Percentiles rank a stretch among this genome's conserved stretches.
Conservation (phyloP, 1,284 basidiomycete species). For the Rhodotorula glutinis region DNA sequence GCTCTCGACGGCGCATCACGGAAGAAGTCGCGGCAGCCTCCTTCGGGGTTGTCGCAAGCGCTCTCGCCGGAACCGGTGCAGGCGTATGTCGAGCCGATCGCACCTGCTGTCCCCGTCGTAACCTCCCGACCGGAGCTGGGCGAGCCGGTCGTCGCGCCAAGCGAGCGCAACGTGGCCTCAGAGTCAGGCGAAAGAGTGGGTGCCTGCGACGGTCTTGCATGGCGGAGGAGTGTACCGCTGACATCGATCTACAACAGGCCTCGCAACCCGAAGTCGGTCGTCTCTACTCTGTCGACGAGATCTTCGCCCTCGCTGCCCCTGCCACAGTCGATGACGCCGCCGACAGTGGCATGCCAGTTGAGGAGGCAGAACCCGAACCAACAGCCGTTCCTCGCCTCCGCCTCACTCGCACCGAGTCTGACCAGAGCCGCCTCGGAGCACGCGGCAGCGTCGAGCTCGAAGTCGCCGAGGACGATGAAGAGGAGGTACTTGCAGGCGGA, state of each 20-base stretch:
- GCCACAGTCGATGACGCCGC: background rate
- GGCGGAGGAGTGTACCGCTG: background rate
- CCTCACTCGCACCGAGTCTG: slow-evolving; percentile 32
- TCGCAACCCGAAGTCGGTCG: background rate
- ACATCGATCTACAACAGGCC: background rate
- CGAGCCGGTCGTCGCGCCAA: background rate
- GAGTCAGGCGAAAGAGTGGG: background rate
- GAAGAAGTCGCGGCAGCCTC: slow-evolving; percentile 1
- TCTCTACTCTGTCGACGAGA: slow-evolving; percentile 31
- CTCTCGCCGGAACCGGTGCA: background rate
- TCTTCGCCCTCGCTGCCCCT: slow-evolving; percentile 18
- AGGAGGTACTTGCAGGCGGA: no score
- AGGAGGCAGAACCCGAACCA: background rate
- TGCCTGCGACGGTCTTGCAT: background rate
- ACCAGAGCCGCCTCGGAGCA: slow-evolving; percentile 19
- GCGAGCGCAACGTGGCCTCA: background rate
- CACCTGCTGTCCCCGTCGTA: background rate
- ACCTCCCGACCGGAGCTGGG: background rate
- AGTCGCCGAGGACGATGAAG: background rate
- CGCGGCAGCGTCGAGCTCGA: slow-evolving; percentile 29
- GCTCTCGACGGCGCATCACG: slow-evolving; percentile 5
- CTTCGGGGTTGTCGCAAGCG: background rate
- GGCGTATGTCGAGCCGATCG: background rate
- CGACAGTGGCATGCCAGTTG: background rate
- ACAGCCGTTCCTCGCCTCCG: slow-evolving; percentile 23